Evolutionary conservation across 805 yeast species (phyloP), one percentile per base, ranked within the genome.

Genomic region (Ogataea allantospora): DNA sequence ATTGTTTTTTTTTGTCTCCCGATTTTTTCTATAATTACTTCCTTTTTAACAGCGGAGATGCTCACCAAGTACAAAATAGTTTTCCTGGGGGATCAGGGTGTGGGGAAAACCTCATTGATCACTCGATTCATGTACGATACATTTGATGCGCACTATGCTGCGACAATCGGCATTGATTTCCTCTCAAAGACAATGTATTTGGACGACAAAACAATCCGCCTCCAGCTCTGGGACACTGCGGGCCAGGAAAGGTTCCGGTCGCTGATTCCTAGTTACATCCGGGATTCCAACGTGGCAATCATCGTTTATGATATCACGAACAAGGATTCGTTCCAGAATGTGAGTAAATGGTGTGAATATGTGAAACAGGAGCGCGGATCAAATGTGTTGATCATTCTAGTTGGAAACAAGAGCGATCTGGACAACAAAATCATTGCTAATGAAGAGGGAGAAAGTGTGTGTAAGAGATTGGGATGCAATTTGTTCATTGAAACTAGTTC

Each of bases 51-150:
- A 18, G 40, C 40, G 29, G 37, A 35, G 27, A 68, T 71, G 56
- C 63, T 77, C 48, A 68, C 79, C 43, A 85, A 85, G 61, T 83
- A 81, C 60, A 91, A 93, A 66, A 86, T 91, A 40, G 98, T 91
- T 23, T 93, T 91, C 60, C 71, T 91, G 24, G 99, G 99, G n/a
- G 99, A 91, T 62, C 95, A 88, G 62, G 87, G 93, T 56, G 98
- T 91, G 27, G 99, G 99, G 27, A 91, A 91, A 61, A 91, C 99
- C 5, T 91, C 98, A 2, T 73, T 91, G 44, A 87, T 91, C 50
- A 89, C 98, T n/a, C 72, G 98, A 48, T 91, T 93, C 67, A 91
- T 91, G 98, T 91, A 91, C 60, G 98, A 93, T 60, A 84, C 96
- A 13, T 91, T 91, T 62, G 97, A 91, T 62, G 91, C 93, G 25